Evolutionary conservation across 164 flowering plant species (phyloP), one percentile per base, ranked within the genome.

Genomic region (Umbellularia californica): DNA sequence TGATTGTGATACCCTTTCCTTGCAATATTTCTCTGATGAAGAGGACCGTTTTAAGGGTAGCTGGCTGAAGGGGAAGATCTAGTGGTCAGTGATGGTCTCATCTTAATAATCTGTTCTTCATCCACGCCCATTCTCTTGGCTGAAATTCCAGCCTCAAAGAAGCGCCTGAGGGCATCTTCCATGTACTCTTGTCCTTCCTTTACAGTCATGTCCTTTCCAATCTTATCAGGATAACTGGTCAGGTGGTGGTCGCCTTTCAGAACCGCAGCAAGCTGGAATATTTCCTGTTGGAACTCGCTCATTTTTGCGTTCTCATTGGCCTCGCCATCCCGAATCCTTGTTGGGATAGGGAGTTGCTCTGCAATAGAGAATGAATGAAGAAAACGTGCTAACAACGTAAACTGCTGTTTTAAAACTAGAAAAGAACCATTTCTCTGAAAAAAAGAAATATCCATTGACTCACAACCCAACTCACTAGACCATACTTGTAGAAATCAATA

Each of bases 211-310:
- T 80, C 60, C 73, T 89, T 82, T 5, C 84, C 88, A 14, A 92
- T 83, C 58, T 75, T 86, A 19, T 76, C 74, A 0, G 84, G 86
- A 76, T 72, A 87, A 73, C 83, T 84, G 9, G 89, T 81, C 65
- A 92, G 60, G 47, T 82, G 52, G 62, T 89, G 35, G 27, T 93
- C 93, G 51, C 98, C 98, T 41, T 87, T 90, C 24, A 93, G 72
- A 41, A 88, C 95, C 0, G 97, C 89, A 2, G 98, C 97, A 2
- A 93, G 87, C 71, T 92, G 94, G 72, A 90, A 1, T 20, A 93
- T 79, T 82, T 93, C 98, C 74, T 84, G 86, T 76, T 93, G 98
- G 80, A 93, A 93, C 69, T 93, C 97, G n/a, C 86, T 93, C 9
- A 90, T 75, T 74, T 82, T 71, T 0, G 89, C 90, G 0, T 87